Percentiles rank a stretch among this genome's conserved stretches.
These are phyloP conservation scores for Rhynchospora breviuscula DNA, from an alignment of 176 grass and related monocot species.

Conservation along the genomic window DNA sequence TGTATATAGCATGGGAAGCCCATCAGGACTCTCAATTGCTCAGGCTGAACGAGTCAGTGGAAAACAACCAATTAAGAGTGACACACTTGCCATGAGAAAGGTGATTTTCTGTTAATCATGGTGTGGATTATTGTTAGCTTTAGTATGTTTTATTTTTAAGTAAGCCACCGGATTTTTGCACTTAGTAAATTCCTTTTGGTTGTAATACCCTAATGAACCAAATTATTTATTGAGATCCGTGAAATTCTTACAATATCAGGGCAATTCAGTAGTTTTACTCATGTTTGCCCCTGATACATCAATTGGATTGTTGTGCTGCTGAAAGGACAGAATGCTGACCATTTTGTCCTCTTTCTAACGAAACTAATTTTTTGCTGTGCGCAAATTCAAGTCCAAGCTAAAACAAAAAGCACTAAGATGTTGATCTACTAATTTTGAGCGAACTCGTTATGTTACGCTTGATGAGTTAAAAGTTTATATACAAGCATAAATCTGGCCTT, in stretches of 20 bases:
- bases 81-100: constrained; percentile 64
- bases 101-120: constrained; percentile 29
- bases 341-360: neutral
- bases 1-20: constrained; percentile 50
- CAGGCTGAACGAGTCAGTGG: constrained; percentile 78
- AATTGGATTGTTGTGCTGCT: neutral
- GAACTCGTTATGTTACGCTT: neutral
- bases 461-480: neutral
- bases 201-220: constrained; percentile 20
- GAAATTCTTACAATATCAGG: neutral
- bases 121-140: neutral
- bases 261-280: neutral
- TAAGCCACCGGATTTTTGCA: neutral
- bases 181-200: constrained; percentile 4
- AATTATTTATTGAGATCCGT: neutral
- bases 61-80: constrained; percentile 68
- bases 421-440: neutral
- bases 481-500: neutral
- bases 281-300: neutral
- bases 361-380: neutral
- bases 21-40: constrained; percentile 68
- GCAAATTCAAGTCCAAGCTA: neutral
- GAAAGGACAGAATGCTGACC: neutral
- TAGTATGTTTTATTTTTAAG: neutral
- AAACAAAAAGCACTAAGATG: neutral